Percentiles rank a stretch among this genome's conserved stretches.
Evolutionary conservation across 345 rosid genomes (phyloP).

Genomic region (Linum tenue): DNA sequence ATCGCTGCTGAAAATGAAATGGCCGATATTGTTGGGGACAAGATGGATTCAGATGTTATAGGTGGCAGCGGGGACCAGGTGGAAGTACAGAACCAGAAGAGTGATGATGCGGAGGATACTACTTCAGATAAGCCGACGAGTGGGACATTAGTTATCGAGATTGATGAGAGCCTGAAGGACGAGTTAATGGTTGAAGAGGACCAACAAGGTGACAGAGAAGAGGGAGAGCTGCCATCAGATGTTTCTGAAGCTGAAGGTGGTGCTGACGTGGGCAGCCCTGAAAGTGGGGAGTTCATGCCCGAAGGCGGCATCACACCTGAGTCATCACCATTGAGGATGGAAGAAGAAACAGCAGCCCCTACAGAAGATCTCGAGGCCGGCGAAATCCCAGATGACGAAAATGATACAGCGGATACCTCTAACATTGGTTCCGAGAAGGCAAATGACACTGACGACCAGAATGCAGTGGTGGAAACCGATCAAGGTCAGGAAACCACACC

Average conservation of each 20-base stretch:
- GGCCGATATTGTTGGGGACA: constrained; percentile 37
- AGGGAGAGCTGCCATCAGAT: constrained; percentile 70
- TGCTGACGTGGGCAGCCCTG: constrained; percentile 45
- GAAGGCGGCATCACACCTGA: constrained; percentile 41
- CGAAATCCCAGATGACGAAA: too few relatives aligned
- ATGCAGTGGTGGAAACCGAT: constrained; percentile 27
- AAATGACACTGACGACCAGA: constrained; percentile 34
- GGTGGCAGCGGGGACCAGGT: constrained; percentile 24
- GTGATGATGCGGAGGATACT: constrained; percentile 33
- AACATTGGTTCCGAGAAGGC: constrained; percentile 51
- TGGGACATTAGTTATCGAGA: constrained; percentile 26
- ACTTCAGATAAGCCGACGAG: constrained; percentile 41
- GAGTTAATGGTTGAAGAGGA: constrained; percentile 40
- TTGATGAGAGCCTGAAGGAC: constrained; percentile 42
- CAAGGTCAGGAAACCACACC: constrained; percentile 25
- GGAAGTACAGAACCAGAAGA: constrained; percentile 32
- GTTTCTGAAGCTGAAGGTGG: constrained; percentile 43
- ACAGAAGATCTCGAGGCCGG: constrained; percentile 35
- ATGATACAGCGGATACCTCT: constrained; percentile 37
- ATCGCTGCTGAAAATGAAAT: constrained; percentile 51
- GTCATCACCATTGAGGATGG: constrained; percentile 58
- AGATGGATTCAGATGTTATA: constrained; percentile 36
- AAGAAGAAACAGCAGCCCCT: constrained; percentile 29
- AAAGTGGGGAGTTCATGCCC: constrained; percentile 37
- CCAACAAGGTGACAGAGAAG: constrained; percentile 70